These are phyloP conservation scores for Dothidotthia symphoricarpi DNA, from an alignment of 2,329 filamentous ascomycete species.

Conservation along the genomic window DNA sequence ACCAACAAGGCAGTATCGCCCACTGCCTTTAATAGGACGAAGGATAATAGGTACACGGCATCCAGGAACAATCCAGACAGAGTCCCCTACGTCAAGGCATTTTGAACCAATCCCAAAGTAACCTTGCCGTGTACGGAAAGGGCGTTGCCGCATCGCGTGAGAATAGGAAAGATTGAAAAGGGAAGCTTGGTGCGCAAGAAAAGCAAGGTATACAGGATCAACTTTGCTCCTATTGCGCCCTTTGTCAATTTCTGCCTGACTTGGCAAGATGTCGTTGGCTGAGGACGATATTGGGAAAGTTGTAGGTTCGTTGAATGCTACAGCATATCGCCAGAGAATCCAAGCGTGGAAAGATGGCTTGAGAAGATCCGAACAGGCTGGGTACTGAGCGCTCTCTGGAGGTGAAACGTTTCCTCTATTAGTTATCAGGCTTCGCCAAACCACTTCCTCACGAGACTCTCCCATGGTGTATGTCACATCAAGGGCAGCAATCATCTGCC, in stretches of 20 bases:
- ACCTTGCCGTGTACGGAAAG: conserved; percentile 11
- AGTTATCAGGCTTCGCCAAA: conserved; percentile 15
- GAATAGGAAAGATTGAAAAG: conserved; percentile 14
- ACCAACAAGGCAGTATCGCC: conserved; percentile 13
- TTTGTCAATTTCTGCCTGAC: conserved; percentile 1
- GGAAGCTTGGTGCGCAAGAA: conserved; percentile 8
- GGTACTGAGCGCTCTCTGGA: neutral
- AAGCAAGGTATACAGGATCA: conserved; percentile 3
- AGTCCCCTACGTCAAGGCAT: conserved; percentile 12
- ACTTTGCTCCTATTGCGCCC: neutral
- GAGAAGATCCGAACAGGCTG: neutral
- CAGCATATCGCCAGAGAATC: conserved; percentile 13
- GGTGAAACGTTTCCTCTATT: conserved; percentile 4
- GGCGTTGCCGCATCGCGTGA: conserved; percentile 10
- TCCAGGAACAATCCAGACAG: conserved; percentile 15
- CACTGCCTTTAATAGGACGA: conserved; percentile 4
- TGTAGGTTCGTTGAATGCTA: neutral
- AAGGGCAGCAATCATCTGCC: conserved; percentile 7
- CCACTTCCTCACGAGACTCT: conserved; percentile 9
- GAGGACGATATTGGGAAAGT: neutral
- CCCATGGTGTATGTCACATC: conserved; percentile 1
- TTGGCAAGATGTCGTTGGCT: conserved; percentile 1
- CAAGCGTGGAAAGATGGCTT: conserved; percentile 12
- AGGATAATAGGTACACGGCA: conserved; percentile 18
- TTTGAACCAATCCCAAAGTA: conserved; percentile 17